phyloP scores from a whole-genome alignment of 305 asterid species.

The Fraxinus sp. region DNA sequence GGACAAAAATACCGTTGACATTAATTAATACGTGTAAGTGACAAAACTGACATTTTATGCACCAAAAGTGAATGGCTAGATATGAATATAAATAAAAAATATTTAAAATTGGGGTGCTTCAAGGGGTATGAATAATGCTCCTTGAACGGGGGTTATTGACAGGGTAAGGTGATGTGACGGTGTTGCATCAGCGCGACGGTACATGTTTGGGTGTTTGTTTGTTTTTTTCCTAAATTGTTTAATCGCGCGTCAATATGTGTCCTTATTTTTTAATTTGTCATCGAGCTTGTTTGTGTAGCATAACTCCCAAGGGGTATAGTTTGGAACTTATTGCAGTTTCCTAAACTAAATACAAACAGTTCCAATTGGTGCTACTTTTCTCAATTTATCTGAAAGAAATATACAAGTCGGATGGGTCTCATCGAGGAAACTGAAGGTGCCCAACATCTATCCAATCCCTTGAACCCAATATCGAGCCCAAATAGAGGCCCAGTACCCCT shows the following conservation, averaged over 20 bases:
- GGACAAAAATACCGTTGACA: background rate
- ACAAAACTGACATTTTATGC: background rate
- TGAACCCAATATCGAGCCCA: slow-evolving; percentile 5
- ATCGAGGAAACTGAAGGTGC: background rate
- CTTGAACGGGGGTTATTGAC: background rate
- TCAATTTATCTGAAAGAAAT: background rate
- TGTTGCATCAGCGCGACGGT: background rate
- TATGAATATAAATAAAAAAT: background rate
- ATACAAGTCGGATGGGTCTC: background rate
- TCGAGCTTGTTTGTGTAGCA: background rate
- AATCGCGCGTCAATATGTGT: background rate
- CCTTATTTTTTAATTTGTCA: no score
- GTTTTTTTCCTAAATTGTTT: background rate
- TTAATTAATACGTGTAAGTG: background rate
- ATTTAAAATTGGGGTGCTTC: background rate
- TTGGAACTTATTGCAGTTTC: background rate
- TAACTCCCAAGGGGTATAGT: background rate
- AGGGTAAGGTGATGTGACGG: background rate
- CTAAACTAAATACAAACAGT: background rate
- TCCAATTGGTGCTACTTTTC: background rate
- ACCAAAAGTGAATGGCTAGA: background rate
- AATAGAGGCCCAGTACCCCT: background rate
- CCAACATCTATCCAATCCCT: background rate
- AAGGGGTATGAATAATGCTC: background rate
- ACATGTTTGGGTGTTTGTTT: background rate